Conservation (phyloP, 2,329 filamentous ascomycete species). For the Hysterium pulicare region DNA sequence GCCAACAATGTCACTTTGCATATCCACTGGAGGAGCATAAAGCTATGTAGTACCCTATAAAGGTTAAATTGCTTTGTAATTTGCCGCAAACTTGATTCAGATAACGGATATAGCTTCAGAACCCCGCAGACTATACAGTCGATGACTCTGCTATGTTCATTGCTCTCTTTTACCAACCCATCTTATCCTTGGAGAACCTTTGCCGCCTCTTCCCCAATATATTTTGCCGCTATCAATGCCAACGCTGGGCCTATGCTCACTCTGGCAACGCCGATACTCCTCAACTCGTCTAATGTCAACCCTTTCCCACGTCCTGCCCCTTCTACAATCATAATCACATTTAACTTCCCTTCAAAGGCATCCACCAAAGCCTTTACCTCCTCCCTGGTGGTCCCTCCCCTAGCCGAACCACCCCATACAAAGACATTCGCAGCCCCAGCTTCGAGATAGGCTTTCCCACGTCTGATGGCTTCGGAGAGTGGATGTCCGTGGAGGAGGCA, state of each 20-base stretch:
- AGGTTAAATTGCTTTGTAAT: no score
- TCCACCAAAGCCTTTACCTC: constrained; percentile 4
- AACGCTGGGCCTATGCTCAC: constrained; percentile 7
- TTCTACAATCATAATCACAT: constrained; percentile 2
- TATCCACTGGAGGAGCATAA: no score
- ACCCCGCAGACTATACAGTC: no score
- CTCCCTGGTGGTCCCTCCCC: constrained; percentile 21
- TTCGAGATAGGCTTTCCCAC: constrained; percentile 52
- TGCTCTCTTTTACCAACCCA: no score
- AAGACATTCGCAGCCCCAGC: constrained; percentile 57
- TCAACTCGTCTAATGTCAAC: constrained; percentile 4
- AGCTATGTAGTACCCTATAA: no score
- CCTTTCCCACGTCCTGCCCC: neutral
- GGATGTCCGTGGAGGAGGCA: constrained; percentile 41
- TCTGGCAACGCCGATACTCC: constrained; percentile 7
- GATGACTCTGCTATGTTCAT: no score
- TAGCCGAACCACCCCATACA: constrained; percentile 51
- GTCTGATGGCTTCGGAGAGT: constrained; percentile 47
- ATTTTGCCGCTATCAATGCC: constrained; percentile 1
- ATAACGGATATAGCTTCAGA: no score
- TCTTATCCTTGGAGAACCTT: neutral
- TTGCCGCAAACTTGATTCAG: no score
- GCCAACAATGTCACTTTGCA: no score
- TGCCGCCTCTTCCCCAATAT: neutral
- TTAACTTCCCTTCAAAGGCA: constrained; percentile 8